phyloP scores from a whole-genome alignment of 192 early-diverging fungal genomes.

The Coemansia sp. region DNA sequence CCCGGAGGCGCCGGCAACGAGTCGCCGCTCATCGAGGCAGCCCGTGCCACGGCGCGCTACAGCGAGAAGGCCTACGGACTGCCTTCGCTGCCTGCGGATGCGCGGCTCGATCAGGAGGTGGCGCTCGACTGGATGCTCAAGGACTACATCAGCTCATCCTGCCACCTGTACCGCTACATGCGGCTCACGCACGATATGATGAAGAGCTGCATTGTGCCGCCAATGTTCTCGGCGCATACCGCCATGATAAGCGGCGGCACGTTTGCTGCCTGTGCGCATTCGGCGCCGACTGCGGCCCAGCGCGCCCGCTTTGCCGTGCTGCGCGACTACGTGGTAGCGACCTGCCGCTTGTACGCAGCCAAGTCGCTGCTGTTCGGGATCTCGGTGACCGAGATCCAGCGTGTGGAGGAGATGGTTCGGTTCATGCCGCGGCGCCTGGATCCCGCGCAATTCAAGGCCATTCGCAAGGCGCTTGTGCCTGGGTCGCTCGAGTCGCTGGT shows the following conservation, averaged over 20 bases:
- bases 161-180: conserved; percentile 19
- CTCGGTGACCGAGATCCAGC: conserved; percentile 26
- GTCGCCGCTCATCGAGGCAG: conserved; percentile 7
- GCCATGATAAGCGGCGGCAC: conserved; percentile 42
- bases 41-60: conserved; percentile 1
- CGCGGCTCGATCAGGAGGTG: conserved; percentile 9
- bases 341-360: background rate
- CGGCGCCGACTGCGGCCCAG: conserved; percentile 23
- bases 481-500: conserved; percentile 31
- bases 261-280: conserved; percentile 37
- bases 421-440: conserved; percentile 35
- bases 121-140: conserved; percentile 15
- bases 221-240: conserved; percentile 45
- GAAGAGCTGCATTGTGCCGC: conserved; percentile 22
- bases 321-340: background rate
- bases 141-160: conserved; percentile 29
- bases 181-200: conserved; percentile 11
- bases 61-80: conserved; percentile 1
- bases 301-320: conserved; percentile 12
- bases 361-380: conserved; percentile 30
- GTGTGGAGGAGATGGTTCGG: conserved; percentile 36
- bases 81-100: background rate
- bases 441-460: conserved; percentile 7
- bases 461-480: conserved; percentile 32
- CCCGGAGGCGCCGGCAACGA: background rate